A percentile compares a stretch with the other conserved stretches of the same genome.
phyloP scores from a whole-genome alignment of 495 filamentous ascomycete genomes.

The Hamigera avellanea region DNA sequence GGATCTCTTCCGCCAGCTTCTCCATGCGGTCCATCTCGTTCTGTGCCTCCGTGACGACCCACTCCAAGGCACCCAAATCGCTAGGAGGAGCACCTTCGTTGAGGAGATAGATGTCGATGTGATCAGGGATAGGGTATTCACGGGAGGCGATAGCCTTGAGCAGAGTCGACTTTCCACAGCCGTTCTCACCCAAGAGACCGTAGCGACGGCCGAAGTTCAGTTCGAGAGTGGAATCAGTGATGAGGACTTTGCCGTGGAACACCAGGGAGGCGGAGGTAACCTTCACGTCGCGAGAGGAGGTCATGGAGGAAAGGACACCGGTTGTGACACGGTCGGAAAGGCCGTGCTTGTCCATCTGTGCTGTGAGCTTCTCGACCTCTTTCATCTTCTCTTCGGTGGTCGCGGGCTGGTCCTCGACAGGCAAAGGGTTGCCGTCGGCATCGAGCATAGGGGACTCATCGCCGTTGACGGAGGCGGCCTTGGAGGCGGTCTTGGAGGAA shows the following conservation, averaged over 20 bases:
- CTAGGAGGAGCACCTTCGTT: constrained; percentile 93
- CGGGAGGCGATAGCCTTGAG: constrained; percentile 89
- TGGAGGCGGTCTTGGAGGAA: constrained; percentile 50
- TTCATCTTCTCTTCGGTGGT: constrained; percentile 62
- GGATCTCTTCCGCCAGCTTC: constrained; percentile 73
- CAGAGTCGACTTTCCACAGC: constrained; percentile 94
- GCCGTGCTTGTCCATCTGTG: constrained; percentile 93
- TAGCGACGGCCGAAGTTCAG: constrained; percentile 89
- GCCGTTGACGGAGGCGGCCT: constrained; percentile 55
- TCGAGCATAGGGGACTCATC: constrained; percentile 55
- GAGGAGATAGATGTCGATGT: constrained; percentile 95
- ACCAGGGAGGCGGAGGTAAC: constrained; percentile 86
- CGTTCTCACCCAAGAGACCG: constrained; percentile 95
- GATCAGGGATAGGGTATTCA: constrained; percentile 92
- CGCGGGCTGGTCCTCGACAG: constrained; percentile 51
- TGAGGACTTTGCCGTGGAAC: constrained; percentile 94
- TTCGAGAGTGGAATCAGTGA: constrained; percentile 87
- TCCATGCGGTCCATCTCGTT: constrained; percentile 85
- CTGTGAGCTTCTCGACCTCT: constrained; percentile 65
- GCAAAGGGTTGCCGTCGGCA: constrained; percentile 44
- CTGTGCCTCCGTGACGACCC: constrained; percentile 94
- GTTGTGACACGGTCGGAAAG: constrained; percentile 97
- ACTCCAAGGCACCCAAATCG: constrained; percentile 85
- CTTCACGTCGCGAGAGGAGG: constrained; percentile 84
- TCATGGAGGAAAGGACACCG: constrained; percentile 81